These are phyloP conservation scores for Nakazawaea wyomingensis DNA, from an alignment of 805 yeast species.

Conservation along the genomic window DNA sequence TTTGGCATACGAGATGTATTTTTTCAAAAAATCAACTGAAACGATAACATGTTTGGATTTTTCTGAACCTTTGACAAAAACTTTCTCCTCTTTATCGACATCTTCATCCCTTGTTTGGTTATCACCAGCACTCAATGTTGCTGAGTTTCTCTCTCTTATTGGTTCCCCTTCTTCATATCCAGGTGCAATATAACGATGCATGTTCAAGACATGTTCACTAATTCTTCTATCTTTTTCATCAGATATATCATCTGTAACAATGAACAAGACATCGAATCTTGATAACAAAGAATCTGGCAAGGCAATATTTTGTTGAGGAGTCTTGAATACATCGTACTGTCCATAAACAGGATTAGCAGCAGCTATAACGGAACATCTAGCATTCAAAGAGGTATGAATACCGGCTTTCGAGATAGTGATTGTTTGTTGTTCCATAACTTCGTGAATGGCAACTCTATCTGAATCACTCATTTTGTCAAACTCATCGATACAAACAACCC, in stretches of 20 bases:
- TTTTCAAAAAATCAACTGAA: conserved; percentile 80
- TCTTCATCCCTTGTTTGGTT: conserved; percentile 38
- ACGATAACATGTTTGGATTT: conserved; percentile 42
- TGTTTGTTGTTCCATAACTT: conserved; percentile 99
- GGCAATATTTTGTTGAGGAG: conserved; percentile 95
- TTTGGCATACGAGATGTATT: conserved; percentile 92
- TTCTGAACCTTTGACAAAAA: conserved; percentile 71
- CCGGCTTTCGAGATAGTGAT: conserved; percentile 98
- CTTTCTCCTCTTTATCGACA: conserved; percentile 47
- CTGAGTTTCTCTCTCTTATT: conserved; percentile 66
- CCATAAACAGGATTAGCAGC: conserved; percentile 98
- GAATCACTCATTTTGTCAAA: conserved; percentile 97
- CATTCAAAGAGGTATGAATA: conserved; percentile 91
- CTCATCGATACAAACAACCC: conserved; percentile 97
- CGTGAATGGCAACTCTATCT: conserved; percentile 97
- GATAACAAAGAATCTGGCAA: conserved; percentile 93
- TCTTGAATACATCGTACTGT: conserved; percentile 91
- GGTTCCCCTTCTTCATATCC: conserved; percentile 94
- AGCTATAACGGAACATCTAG: conserved; percentile 94
- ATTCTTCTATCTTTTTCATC: conserved; percentile 79
- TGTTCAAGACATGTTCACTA: conserved; percentile 90
- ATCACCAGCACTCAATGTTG: conserved; percentile 80
- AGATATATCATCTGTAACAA: conserved; percentile 92
- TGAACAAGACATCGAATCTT: conserved; percentile 92
- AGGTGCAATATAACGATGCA: conserved; percentile 85